Base-by-base conservation (phyloP, 164 flowering plant genomes). In the Paratinospora sagittata region DNA sequence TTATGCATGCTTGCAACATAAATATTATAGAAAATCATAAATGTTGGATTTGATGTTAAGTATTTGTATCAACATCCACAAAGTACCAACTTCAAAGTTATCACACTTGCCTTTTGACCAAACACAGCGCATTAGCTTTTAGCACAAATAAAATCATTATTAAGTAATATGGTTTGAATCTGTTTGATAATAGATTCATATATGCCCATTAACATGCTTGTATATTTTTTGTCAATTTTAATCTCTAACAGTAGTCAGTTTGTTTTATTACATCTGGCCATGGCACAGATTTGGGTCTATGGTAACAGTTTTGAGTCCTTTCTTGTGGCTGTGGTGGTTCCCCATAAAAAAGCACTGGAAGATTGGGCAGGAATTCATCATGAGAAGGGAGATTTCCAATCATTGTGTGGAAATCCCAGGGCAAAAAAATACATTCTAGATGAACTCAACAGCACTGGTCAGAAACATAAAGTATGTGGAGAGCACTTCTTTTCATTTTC, bases 241-340 rank as follows among this genome's bases (percentile, higher is more conserved):
- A n/a, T n/a, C n/a, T 43, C 49, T 43, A 43, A 43, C 49, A 43
- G 16, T 49, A 49, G 16, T 4, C 57, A 17, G 14, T 19, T 49
- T 8, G 8, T 49, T 19, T 3, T 49, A 14, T n/a, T n/a, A 49
- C 57, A 3, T 10, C 17, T 49, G 16, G 57, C 16, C 19, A 19
- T 17, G 19, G 19, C 17, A 17, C 87, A 94, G 98, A 85, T 93
- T 76, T 96, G 99, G 98, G 77, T 96, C 16, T 90, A 96, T 73
- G 99, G 98, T 12, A 91, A 86, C 85, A 96, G 97, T 83, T 96
- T 84, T 30, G 87, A 96, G 79, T 87, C 97, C 39, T 90, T 85
- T 83, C 92, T 96, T n/a, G 83, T 96, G 64, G 99, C 97, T 68
- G 86, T 96, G 69, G 85, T 78, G 30, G 93, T 87, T 82, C 98